phyloP scores from a whole-genome alignment of 129 eudicot genomes.

The Tagetes patula region DNA sequence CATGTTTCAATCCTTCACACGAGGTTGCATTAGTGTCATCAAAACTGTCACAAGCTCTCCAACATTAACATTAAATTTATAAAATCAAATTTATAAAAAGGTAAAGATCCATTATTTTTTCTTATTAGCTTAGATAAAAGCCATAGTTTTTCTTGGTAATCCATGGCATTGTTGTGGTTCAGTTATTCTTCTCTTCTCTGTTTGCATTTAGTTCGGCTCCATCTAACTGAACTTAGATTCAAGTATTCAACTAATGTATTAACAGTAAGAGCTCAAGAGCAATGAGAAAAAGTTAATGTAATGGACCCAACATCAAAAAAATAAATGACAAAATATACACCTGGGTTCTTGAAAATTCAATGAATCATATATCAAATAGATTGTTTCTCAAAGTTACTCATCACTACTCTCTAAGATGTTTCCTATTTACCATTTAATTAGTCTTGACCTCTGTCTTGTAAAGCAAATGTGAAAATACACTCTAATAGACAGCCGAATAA shows the following conservation, averaged over 20 bases:
- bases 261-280: neutral
- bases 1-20: neutral
- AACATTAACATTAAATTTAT: neutral
- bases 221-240: slow-evolving; percentile 9
- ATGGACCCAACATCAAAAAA: neutral
- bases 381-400: neutral
- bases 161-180: neutral
- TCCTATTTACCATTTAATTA: neutral
- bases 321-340: neutral
- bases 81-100: neutral
- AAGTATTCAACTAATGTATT: neutral
- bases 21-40: slow-evolving; percentile 5
- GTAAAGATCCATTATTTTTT: neutral
- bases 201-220: neutral
- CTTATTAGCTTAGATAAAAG: neutral
- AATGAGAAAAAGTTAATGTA: slow-evolving; percentile 1
- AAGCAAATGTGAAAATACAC: neutral
- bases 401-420: neutral
- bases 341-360: neutral
- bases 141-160: neutral
- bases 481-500: neutral
- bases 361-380: neutral
- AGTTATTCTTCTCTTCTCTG: neutral
- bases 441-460: neutral
- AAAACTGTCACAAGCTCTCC: neutral